A percentile compares a stretch with the other conserved stretches of the same genome.
These are phyloP conservation scores for Dactylellina drechsleri DNA, from an alignment of 2,329 filamentous ascomycete species.

Conservation along the genomic window DNA sequence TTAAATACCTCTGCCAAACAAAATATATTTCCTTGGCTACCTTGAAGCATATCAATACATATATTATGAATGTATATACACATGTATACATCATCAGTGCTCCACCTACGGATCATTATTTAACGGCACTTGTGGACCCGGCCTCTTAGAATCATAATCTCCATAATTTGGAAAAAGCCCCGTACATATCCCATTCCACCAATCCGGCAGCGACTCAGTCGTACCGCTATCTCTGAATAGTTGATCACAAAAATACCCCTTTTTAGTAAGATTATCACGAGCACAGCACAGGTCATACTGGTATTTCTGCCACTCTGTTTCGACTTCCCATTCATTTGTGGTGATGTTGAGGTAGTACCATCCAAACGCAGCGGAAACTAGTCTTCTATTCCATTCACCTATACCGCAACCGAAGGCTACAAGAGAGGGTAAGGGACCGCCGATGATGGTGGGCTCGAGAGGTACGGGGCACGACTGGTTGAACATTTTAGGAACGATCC, in stretches of 20 bases:
- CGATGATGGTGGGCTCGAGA: slow-evolving; percentile 28
- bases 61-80: too few species aligned
- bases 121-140: too few species aligned
- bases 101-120: too few species aligned
- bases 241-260: background rate
- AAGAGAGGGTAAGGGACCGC: background rate
- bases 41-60: too few species aligned
- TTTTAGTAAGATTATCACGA: background rate
- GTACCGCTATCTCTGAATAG: background rate
- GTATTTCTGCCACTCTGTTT: too few species aligned
- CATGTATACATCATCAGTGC: too few species aligned
- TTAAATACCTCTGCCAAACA: too few species aligned
- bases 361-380: background rate
- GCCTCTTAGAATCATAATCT: background rate
- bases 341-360: slow-evolving; percentile 26
- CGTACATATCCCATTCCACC: slow-evolving; percentile 19
- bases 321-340: background rate
- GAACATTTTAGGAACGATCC: slow-evolving; percentile 23
- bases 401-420: slow-evolving; percentile 35
- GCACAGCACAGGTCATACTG: background rate
- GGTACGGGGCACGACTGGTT: slow-evolving; percentile 13
- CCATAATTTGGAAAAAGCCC: slow-evolving; percentile 16
- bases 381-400: slow-evolving; percentile 12
- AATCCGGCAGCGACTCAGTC: slow-evolving; percentile 1
- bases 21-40: too few species aligned